These are phyloP conservation scores for Silene uniflora DNA, from an alignment of 148 eudicot species.

Conservation along the genomic window DNA sequence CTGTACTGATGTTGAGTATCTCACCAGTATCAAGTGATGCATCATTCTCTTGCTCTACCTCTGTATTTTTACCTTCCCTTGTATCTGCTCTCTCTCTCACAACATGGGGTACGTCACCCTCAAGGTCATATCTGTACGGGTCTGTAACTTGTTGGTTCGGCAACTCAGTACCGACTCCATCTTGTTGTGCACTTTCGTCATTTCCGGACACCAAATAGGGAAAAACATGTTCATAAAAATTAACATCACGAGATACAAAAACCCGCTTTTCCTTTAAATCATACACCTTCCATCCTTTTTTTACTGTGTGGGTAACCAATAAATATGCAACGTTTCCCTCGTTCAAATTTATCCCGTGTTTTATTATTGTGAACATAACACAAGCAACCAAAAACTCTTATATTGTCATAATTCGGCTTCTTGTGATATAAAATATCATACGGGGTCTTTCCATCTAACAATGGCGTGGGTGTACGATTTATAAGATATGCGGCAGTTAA, in stretches of 20 bases:
- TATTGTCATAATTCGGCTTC: not conserved
- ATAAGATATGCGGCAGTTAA: conserved; percentile 1
- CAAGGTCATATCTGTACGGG: no score
- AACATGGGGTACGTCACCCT: no score
- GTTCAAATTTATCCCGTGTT: not conserved
- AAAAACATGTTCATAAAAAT: not conserved
- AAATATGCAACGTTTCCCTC: conserved; percentile 3
- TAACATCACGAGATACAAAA: not conserved
- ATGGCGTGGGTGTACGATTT: conserved; percentile 2
- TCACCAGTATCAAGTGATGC: no score
- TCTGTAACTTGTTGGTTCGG: no score
- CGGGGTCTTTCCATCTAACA: not conserved
- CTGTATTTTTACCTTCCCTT: no score
- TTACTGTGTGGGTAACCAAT: not conserved
- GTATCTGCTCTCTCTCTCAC: no score
- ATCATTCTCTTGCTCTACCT: no score
- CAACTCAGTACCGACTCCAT: no score
- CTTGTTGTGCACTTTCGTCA: not conserved
- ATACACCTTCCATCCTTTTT: conserved; percentile 7
- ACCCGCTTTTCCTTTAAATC: not conserved
- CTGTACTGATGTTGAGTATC: no score
- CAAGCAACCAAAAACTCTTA: not conserved
- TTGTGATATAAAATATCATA: not conserved
- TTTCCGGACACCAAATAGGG: not conserved
- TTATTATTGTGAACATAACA: not conserved